phyloP scores from a whole-genome alignment of 495 filamentous ascomycete species.

The Penicillium waksmanii region DNA sequence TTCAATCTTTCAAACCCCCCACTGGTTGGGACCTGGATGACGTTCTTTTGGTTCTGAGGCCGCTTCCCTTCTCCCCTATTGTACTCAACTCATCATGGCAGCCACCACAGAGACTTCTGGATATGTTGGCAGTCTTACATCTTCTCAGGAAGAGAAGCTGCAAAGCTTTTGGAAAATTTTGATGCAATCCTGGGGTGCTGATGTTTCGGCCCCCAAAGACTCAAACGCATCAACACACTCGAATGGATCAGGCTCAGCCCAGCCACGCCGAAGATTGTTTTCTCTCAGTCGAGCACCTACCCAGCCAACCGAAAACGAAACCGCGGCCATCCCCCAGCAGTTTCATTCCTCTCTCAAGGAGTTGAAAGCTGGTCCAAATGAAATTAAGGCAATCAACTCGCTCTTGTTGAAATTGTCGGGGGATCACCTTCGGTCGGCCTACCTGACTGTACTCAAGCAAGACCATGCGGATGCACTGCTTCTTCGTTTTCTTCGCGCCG shows the following conservation, averaged over 20 bases:
- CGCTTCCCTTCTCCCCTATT: background rate
- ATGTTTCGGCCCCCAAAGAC: constrained; percentile 7
- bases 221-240: constrained; percentile 10
- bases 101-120: constrained; percentile 12
- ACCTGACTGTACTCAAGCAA: constrained; percentile 87
- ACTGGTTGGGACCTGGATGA: background rate
- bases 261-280: constrained; percentile 21
- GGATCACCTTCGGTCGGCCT: constrained; percentile 70
- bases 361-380: constrained; percentile 21
- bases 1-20: background rate
- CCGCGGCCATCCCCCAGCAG: constrained; percentile 22
- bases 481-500: constrained; percentile 85
- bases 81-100: background rate
- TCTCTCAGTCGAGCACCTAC: constrained; percentile 20
- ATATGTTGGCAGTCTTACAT: constrained; percentile 21
- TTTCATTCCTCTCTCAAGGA: constrained; percentile 25
- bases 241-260: background rate
- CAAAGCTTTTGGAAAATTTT: constrained; percentile 22
- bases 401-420: constrained; percentile 53
- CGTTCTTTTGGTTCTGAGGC: background rate
- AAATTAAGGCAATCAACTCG: constrained; percentile 31
- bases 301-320: constrained; percentile 16
- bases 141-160: constrained; percentile 20
- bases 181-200: constrained; percentile 26
- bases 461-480: constrained; percentile 88